Conservation (phyloP, 768 basidiomycete genomes). For the Clitopilus passeckerianus region DNA sequence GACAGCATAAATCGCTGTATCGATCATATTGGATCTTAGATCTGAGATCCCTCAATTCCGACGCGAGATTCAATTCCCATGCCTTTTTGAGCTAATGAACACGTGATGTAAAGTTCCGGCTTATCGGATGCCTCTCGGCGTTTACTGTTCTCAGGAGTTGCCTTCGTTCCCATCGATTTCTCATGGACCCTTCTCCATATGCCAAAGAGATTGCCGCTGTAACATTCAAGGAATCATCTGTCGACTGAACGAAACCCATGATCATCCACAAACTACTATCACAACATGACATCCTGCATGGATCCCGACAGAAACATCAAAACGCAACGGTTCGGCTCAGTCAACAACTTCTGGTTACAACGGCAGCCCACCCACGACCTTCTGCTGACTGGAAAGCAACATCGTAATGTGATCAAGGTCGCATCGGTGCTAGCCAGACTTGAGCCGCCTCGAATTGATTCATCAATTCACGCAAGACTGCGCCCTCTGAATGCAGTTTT, state of each 20-base stretch:
- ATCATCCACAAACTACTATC: conserved; percentile 7
- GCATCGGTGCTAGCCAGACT: conserved; percentile 88
- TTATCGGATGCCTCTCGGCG: conserved; percentile 15
- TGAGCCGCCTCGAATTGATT: conserved; percentile 98
- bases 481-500: conserved; percentile 79
- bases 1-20: conserved; percentile 16
- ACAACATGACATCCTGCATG: conserved; percentile 9
- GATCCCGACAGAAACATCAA: conserved; percentile 8
- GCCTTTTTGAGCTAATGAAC: conserved; percentile 18
- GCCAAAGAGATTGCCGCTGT: conserved; percentile 12
- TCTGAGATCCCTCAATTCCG: conserved; percentile 4
- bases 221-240: conserved; percentile 6
- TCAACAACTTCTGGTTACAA: background rate
- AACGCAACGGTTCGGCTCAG: conserved; percentile 7
- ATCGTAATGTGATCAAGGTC: conserved; percentile 47
- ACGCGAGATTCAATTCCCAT: conserved; percentile 24
- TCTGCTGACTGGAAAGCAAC: background rate
- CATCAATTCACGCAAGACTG: conserved; percentile 81
- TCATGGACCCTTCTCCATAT: conserved; percentile 12
- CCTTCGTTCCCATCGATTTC: conserved; percentile 4
- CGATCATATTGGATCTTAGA: conserved; percentile 14
- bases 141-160: conserved; percentile 1
- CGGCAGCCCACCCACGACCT: background rate
- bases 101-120: conserved; percentile 22
- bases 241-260: conserved; percentile 4